Evolutionary conservation across 2,329 filamentous ascomycete species (phyloP), one percentile per base, ranked within the genome.

Genomic region (Tolypocladium paradoxum): DNA sequence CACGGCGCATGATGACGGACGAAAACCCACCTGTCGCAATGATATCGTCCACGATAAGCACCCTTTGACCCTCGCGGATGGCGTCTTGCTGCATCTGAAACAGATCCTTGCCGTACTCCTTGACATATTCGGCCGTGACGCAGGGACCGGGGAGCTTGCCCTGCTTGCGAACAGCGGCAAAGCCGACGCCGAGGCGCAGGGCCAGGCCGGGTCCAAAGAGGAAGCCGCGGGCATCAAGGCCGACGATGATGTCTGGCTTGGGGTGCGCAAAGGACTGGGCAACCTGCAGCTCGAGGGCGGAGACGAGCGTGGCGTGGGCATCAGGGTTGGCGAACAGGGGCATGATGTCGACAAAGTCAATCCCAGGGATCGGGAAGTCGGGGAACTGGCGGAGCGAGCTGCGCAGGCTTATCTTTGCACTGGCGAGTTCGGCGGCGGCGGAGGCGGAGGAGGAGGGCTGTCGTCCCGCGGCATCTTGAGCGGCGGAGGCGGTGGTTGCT

Each of bases 261-360:
- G 76, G 70, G 58, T 69, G 69, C 55, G 76, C 72, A 56, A 85
- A 85, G 57, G 77, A 77, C 62, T 85, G 75, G 54, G 79, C 73
- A 58, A 95, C 79, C 70, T 95, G 86, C 57, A 96, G 78, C 72
- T 95, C 88, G 61, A 97, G 86, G 49, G 90, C 89, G 64, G 84
- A 82, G 68, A 96, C 77, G 55, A 99, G 85, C 53, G 83, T 79
- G 61, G 81, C 77, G 74, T 96, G 92, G 56, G 88, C 77, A 50
- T 70, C 67, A 53, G 85, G 83, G 66, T 90, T 80, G 68, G 88
- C 84, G 77, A 99, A 97, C 67, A 97, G 85, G 56, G 93, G 93
- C 71, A 99, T 85, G 73, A 99, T 97, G 69, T 99, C 93, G 76
- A 96, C 90, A 73, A 99, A 99, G 65, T 95, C 79, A 67, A 99